Conservation (phyloP, 2,329 filamentous ascomycete genomes). For the Trichoderma atrobrunneum region DNA sequence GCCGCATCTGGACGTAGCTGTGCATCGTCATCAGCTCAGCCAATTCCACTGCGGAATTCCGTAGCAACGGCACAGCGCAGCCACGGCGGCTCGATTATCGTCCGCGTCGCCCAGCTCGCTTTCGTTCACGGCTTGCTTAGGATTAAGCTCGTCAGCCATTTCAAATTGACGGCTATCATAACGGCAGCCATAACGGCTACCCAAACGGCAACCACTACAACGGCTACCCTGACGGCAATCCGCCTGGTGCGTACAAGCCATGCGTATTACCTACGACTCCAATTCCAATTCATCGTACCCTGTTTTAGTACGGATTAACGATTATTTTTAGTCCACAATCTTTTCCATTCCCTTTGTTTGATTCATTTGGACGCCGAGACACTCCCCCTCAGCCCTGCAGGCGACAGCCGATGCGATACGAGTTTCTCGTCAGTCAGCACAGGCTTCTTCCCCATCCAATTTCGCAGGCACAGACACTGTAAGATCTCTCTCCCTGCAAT, state of each 20-base stretch:
- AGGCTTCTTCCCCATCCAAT: not conserved
- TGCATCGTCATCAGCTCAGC: not conserved
- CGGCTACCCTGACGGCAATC: not conserved
- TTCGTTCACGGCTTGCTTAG: not conserved
- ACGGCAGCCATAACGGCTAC: not conserved
- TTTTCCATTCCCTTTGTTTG: not conserved
- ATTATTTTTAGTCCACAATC: not conserved
- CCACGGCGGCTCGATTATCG: not conserved
- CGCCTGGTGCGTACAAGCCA: not conserved
- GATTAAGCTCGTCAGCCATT: not conserved
- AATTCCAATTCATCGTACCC: too few relatives aligned
- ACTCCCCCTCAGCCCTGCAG: not conserved
- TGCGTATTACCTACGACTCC: too few relatives aligned
- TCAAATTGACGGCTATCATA: not conserved
- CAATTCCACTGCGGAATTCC: not conserved
- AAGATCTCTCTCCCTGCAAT: not conserved
- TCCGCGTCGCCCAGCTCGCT: not conserved
- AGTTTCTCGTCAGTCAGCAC: not conserved
- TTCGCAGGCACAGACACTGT: not conserved
- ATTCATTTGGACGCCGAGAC: slow-evolving; percentile 1
- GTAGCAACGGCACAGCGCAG: not conserved
- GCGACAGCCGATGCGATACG: not conserved
- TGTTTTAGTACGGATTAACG: not conserved
- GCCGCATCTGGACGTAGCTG: not conserved
- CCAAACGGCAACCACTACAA: not conserved